Conservation (phyloP, 805 yeast species). For the Candida hungchunana region DNA sequence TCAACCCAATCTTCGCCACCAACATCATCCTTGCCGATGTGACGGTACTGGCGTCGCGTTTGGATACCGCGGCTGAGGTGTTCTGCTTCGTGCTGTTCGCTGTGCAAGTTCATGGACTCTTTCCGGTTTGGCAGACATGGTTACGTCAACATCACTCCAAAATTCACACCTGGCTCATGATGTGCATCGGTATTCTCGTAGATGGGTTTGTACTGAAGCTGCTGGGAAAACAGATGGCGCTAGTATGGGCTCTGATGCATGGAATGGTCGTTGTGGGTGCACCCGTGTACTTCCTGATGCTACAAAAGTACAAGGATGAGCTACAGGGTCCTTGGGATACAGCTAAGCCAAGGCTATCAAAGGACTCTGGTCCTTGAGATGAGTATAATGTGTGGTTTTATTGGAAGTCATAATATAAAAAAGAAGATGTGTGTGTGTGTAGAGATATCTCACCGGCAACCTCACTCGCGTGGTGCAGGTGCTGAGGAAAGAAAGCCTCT, state of each 20-base stretch:
- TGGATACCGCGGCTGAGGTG: slow-evolving; percentile 67
- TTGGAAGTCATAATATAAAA: too few species aligned
- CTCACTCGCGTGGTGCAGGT: too few species aligned
- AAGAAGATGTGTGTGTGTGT: too few species aligned
- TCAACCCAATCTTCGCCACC: slow-evolving; percentile 61
- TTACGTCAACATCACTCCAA: slow-evolving; percentile 37
- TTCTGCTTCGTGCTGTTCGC: slow-evolving; percentile 78
- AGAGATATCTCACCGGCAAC: too few species aligned
- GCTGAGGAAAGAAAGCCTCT: too few species aligned
- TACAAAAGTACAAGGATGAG: slow-evolving; percentile 80
- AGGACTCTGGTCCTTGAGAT: too few species aligned
- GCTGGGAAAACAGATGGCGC: slow-evolving; percentile 38
- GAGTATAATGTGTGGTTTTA: too few species aligned
- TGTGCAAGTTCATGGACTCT: slow-evolving; percentile 63
- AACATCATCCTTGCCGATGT: slow-evolving; percentile 83
- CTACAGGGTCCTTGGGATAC: slow-evolving; percentile 93
- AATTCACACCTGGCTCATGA: slow-evolving; percentile 10
- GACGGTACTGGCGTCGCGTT: slow-evolving; percentile 85
- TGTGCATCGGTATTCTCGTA: slow-evolving; percentile 21
- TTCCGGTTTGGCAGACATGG: slow-evolving; percentile 67
- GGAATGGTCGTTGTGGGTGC: slow-evolving; percentile 47
- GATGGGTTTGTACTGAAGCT: slow-evolving; percentile 32
- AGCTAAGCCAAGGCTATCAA: slow-evolving; percentile 55
- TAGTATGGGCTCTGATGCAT: slow-evolving; percentile 49
- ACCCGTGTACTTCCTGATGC: slow-evolving; percentile 64